Base-by-base conservation (phyloP, 306 rosid species). In the Casuarina equisetifolia region DNA sequence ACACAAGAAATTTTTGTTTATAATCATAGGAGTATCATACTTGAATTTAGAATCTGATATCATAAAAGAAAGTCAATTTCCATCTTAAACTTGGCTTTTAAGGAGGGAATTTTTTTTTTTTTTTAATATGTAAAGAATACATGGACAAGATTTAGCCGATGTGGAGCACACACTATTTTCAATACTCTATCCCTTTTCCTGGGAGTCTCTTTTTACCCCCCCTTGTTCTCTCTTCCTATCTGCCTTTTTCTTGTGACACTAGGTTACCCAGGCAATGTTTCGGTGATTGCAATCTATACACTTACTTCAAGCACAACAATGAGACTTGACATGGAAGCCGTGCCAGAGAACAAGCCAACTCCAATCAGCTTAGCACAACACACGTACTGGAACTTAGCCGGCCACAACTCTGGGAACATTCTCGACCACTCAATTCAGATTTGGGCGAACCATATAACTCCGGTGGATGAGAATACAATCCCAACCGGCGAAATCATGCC, bases 271-370 rank as follows among this genome's bases (percentile, higher is more conserved):
- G 99, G 97, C 46, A 91, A 86, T 72, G 75, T 92, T 51, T 82
- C 88, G 6, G 72, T 95, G 44, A 88, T 92, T 42, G 99, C 97
- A 78, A 92, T 90, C 19, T 92, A 95, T 80, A 85, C 87, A 0
- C 99, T 95, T 76, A 89, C 86, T 53, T 88, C 97, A 17, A 86
- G 76, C 78, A 91, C 97, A 11, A 87, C 97, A 17, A 25, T 95
- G 84, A 90, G 88, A 82, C 99, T 95, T 71, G 97, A 91, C 86
- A 95, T 95, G 97, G 97, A 95, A 84, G 99, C 94, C 76, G 87
- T 89, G 79, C 86, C 96, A 9, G 87, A 86, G 85, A 82, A 91
- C 89, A 95, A 92, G 86, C 78, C 97, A 45, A 95, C 99, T 49
- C 85, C 87, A 2, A 81, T 93, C 70, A 92, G 86, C 89, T 85